These are phyloP conservation scores for Albizia julibrissin DNA, from an alignment of 306 rosid genomes.

Conservation along the genomic window DNA sequence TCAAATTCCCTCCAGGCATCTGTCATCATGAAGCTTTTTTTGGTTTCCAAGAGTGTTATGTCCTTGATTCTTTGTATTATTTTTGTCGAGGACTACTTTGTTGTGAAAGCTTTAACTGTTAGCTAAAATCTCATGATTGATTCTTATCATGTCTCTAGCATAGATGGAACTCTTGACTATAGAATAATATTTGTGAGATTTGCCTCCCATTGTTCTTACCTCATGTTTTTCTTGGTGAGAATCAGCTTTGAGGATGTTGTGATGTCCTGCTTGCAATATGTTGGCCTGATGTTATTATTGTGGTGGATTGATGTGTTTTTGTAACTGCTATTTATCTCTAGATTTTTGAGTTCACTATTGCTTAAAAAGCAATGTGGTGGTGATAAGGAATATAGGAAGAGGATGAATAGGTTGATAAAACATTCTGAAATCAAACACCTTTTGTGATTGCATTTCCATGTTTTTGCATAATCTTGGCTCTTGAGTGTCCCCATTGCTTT, in stretches of 20 bases:
- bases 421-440: not conserved
- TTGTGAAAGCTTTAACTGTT: not conserved
- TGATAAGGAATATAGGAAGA: not conserved
- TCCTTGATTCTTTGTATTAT: constrained; percentile 5
- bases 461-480: not conserved
- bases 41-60: not conserved
- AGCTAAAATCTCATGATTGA: not conserved
- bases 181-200: not conserved
- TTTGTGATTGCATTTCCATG: not conserved
- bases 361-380: not conserved
- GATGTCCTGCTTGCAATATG: not conserved
- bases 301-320: not conserved
- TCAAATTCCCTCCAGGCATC: constrained; percentile 36
- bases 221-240: not conserved
- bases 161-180: not conserved
- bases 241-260: not conserved
- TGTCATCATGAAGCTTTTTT: not conserved
- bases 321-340: not conserved
- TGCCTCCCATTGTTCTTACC: not conserved
- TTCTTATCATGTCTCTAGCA: not conserved
- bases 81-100: not conserved
- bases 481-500: not conserved
- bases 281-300: not conserved
- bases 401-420: not conserved
- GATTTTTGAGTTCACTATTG: not conserved